Conservation (phyloP, 345 rosid genomes). For the Erodium maritimum region DNA sequence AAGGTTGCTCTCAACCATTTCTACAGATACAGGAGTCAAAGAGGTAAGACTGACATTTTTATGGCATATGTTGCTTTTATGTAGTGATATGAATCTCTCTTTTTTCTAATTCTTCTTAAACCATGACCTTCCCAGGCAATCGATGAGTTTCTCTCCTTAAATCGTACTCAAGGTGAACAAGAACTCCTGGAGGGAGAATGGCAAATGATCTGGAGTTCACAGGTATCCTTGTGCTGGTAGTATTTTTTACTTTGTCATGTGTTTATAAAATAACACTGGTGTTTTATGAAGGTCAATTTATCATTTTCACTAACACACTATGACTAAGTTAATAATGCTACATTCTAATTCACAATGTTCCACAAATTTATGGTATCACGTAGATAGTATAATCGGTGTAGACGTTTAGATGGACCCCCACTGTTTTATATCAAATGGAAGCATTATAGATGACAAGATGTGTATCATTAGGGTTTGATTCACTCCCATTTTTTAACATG, state of each 20-base stretch:
- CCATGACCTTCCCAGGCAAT: slow-evolving; percentile 43
- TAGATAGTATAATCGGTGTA: not conserved
- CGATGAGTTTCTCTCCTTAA: slow-evolving; percentile 38
- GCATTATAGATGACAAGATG: not conserved
- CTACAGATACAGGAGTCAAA: slow-evolving; percentile 34
- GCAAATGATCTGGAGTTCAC: slow-evolving; percentile 99
- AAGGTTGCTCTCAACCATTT: slow-evolving; percentile 55
- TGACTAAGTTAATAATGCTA: not conserved
- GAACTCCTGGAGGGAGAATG: slow-evolving; percentile 73
- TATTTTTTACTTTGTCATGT: not conserved
- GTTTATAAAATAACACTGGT: not conserved
- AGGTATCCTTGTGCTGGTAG: slow-evolving; percentile 26
- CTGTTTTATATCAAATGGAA: no score
- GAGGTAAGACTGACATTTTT: slow-evolving; percentile 31
- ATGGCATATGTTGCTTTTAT: not conserved
- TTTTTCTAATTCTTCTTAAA: not conserved
- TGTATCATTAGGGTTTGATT: no score
- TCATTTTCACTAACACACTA: not conserved
- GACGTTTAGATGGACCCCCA: not conserved
- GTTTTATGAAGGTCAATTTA: not conserved
- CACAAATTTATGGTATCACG: no score
- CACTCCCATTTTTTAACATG: no score
- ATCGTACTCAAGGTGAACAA: slow-evolving; percentile 28
- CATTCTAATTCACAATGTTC: not conserved
- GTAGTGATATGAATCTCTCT: not conserved